Conservation (phyloP, 345 rosid species). For the Eucalyptus decipiens region DNA sequence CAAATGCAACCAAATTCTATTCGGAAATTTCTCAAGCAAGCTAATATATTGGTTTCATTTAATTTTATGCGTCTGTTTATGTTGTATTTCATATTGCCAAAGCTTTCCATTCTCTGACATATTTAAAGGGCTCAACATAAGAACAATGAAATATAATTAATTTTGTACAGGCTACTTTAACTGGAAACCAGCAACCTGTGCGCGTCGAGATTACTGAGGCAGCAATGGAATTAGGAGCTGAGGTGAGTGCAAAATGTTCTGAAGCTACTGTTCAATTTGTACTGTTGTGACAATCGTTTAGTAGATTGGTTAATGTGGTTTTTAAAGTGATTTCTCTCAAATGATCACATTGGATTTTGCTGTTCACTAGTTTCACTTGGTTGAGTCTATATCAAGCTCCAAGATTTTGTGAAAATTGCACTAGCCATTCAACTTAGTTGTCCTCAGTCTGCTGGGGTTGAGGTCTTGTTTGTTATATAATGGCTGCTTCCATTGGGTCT, state of each 20-base stretch:
- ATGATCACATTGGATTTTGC: background rate
- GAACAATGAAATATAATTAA: background rate
- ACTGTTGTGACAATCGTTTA: background rate
- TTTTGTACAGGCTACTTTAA: slow-evolving; percentile 51
- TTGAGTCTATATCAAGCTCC: background rate
- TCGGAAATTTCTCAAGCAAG: background rate
- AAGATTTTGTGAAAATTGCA: background rate
- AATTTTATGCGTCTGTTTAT: background rate
- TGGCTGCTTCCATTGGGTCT: background rate
- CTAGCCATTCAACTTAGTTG: background rate
- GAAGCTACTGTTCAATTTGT: background rate
- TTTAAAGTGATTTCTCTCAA: background rate
- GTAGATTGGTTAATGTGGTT: background rate
- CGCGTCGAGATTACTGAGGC: slow-evolving; percentile 95
- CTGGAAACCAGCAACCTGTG: slow-evolving; percentile 87
- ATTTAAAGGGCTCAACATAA: background rate
- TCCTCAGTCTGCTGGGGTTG: background rate
- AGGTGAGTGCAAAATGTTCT: slow-evolving; percentile 33
- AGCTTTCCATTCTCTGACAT: background rate
- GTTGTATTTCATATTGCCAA: background rate
- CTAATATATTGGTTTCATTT: background rate
- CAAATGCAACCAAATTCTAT: background rate
- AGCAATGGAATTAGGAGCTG: slow-evolving; percentile 85
- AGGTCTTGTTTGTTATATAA: background rate
- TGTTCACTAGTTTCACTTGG: background rate